phyloP scores from a whole-genome alignment of 73 alveolate genomes.

The Uronychia setigera region DNA sequence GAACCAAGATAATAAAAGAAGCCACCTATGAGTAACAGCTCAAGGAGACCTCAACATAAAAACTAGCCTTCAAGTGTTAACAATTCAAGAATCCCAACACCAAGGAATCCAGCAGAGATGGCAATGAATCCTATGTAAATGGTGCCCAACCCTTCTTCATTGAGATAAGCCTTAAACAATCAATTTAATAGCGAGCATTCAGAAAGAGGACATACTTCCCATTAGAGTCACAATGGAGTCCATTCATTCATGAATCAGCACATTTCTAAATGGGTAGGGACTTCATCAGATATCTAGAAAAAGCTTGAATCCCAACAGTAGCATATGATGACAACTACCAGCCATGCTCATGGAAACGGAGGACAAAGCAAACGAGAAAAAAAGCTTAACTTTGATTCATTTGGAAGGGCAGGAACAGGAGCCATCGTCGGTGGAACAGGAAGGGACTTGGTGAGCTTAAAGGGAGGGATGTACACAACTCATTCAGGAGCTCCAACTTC shows the following conservation, averaged over 20 bases:
- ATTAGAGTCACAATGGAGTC: too few relatives aligned
- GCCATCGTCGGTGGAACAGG: neutral
- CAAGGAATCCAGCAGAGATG: neutral
- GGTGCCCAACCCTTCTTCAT: neutral
- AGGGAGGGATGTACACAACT: too few relatives aligned
- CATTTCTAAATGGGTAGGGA: neutral
- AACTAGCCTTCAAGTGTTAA: neutral
- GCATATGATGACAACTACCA: neutral
- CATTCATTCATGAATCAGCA: neutral
- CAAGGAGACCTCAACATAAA: neutral
- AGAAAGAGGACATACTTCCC: neutral
- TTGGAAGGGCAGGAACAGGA: neutral
- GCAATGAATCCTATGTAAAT: neutral
- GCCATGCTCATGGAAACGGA: neutral
- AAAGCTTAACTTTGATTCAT: neutral
- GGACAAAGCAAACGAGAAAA: neutral
- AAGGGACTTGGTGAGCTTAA: too few relatives aligned
- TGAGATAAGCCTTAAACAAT: neutral
- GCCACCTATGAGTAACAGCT: neutral
- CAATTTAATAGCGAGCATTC: neutral
- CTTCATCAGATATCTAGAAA: neutral
- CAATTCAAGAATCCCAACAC: neutral
- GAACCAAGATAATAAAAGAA: neutral
- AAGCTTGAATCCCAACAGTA: neutral
- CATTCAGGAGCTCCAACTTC: too few relatives aligned